phyloP scores from a whole-genome alignment of 768 basidiomycete genomes.

The Boletus tomentosulus region DNA sequence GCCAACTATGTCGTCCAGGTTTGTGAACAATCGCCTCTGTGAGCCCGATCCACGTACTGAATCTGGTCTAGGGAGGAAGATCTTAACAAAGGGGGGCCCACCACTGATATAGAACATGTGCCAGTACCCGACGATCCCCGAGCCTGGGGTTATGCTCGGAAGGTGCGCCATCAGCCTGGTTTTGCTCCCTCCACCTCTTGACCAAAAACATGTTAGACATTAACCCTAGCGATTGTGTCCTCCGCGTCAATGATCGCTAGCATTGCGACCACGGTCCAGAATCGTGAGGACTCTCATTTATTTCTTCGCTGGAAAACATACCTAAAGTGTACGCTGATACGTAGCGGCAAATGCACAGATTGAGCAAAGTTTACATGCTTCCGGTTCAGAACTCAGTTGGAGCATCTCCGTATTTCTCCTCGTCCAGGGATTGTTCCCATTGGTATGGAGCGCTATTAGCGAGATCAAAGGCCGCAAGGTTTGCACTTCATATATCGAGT shows the following conservation, averaged over 20 bases:
- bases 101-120: constrained; percentile 34
- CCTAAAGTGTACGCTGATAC: not conserved
- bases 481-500: not conserved
- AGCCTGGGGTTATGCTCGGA: constrained; percentile 50
- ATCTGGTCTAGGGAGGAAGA: not conserved
- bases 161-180: constrained; percentile 35
- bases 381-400: constrained; percentile 58
- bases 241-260: constrained; percentile 28
- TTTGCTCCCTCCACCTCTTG: not conserved
- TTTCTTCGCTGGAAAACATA: not conserved
- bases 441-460: constrained; percentile 29
- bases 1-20: constrained; percentile 12
- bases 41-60: not conserved
- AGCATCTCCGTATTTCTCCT: constrained; percentile 72
- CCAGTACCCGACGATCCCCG: constrained; percentile 58
- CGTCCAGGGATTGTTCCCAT: constrained; percentile 52
- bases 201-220: constrained; percentile 13
- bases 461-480: not conserved
- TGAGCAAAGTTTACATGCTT: constrained; percentile 56
- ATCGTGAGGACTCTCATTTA: constrained; percentile 18
- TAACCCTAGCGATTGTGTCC: constrained; percentile 24
- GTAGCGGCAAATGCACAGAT: constrained; percentile 68
- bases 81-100: not conserved
- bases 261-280: constrained; percentile 23
- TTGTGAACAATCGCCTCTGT: not conserved